These are phyloP conservation scores for Lineolata rhizophorae DNA, from an alignment of 495 filamentous ascomycete genomes.

Conservation along the genomic window DNA sequence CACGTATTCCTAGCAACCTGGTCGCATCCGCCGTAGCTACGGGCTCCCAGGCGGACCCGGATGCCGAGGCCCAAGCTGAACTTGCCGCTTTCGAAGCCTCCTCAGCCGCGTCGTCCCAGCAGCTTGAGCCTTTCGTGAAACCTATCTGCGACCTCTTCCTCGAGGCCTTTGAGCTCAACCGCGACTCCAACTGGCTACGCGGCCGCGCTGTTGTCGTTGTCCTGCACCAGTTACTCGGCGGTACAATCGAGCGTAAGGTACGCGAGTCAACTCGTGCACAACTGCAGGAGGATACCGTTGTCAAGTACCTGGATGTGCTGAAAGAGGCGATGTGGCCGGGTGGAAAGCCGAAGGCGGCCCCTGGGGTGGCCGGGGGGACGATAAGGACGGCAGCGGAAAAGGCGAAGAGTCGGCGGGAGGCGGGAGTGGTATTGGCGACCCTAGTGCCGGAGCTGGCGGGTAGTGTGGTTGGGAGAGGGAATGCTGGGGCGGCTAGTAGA, in stretches of 20 bases:
- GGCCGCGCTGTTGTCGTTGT: constrained; percentile 84
- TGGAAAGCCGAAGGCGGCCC: constrained; percentile 25
- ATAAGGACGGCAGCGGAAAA: constrained; percentile 23
- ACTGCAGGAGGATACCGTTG: constrained; percentile 53
- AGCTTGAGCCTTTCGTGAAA: constrained; percentile 88
- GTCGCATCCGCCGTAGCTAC: too few species aligned
- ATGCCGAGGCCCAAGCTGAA: constrained; percentile 82
- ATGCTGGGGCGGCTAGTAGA: constrained; percentile 17
- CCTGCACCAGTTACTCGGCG: constrained; percentile 50
- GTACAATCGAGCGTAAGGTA: constrained; percentile 81
- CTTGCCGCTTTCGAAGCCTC: constrained; percentile 80
- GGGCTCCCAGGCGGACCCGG: constrained; percentile 2
- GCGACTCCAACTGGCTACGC: constrained; percentile 82
- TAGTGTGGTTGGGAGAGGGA: constrained; percentile 21
- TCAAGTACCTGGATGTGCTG: constrained; percentile 48
- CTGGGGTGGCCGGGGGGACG: constrained; percentile 12
- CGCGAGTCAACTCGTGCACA: constrained; percentile 53
- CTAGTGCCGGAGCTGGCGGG: constrained; percentile 26
- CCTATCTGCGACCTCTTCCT: constrained; percentile 96
- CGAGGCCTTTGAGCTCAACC: constrained; percentile 85
- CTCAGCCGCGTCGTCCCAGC: too few species aligned
- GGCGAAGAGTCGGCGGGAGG: constrained; percentile 26
- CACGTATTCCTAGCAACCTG: too few species aligned
- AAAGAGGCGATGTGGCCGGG: constrained; percentile 64
- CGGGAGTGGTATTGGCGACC: constrained; percentile 19